A percentile compares a stretch with the other conserved stretches of the same genome.
These are phyloP conservation scores for Clonostachys solani DNA, from an alignment of 2,329 filamentous ascomycete species.

Conservation along the genomic window DNA sequence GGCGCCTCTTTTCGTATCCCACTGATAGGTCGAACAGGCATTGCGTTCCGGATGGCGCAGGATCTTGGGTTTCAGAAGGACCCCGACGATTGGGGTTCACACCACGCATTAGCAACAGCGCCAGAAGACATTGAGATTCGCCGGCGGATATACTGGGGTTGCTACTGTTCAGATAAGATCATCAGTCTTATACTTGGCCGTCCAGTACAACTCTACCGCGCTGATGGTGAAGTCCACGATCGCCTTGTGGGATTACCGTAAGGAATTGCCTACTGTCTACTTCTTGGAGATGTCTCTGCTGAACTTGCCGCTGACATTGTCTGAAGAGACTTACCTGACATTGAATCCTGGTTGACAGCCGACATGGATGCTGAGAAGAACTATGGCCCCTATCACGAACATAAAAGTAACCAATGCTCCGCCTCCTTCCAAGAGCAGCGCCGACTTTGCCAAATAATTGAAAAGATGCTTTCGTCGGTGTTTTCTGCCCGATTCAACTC, in stretches of 20 bases:
- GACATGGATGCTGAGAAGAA: slow-evolving; percentile 13
- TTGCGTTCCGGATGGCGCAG: slow-evolving; percentile 21
- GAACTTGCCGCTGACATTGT: background rate
- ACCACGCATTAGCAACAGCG: slow-evolving; percentile 9
- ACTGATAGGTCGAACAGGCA: slow-evolving; percentile 9
- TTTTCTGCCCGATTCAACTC: no score
- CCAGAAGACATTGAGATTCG: slow-evolving; percentile 16
- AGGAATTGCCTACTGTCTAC: no score
- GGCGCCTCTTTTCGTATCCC: no score
- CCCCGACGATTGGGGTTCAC: slow-evolving; percentile 10
- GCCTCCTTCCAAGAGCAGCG: slow-evolving; percentile 9
- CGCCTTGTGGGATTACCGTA: no score
- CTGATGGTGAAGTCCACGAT: slow-evolving; percentile 7
- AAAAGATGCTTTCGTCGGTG: slow-evolving; percentile 11
- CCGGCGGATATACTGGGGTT: slow-evolving; percentile 20
- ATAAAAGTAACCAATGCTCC: no score
- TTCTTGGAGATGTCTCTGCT: no score
- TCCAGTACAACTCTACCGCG: slow-evolving; percentile 7
- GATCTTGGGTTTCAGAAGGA: slow-evolving; percentile 19
- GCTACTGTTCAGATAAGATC: slow-evolving; percentile 18
- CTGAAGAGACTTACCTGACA: slow-evolving; percentile 10
- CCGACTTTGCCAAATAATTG: slow-evolving; percentile 9
- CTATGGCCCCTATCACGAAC: background rate
- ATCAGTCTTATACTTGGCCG: slow-evolving; percentile 11
- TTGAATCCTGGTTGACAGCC: slow-evolving; percentile 12